phyloP scores from a whole-genome alignment of 1,284 basidiomycete species.

The Austroboletus niveus region DNA sequence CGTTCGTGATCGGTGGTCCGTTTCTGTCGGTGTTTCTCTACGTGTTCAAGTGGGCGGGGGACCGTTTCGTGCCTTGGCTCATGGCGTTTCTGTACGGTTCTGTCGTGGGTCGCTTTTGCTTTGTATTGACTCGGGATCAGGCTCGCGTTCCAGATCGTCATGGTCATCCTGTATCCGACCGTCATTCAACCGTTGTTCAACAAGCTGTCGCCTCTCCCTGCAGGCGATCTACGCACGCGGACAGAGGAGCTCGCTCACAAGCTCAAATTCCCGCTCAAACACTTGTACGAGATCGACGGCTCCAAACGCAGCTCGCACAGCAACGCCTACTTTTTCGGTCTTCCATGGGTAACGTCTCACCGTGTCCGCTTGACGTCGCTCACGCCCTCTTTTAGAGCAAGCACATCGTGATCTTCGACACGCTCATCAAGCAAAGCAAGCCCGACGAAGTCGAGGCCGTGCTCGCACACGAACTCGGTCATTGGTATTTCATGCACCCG shows the following conservation, averaged over 20 bases:
- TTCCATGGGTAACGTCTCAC: conserved; percentile 71
- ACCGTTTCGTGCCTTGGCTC: conserved; percentile 84
- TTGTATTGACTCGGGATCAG: conserved; percentile 36
- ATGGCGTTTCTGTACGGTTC: conserved; percentile 78
- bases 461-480: conserved; percentile 91
- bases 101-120: not conserved
- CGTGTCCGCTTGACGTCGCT: not conserved
- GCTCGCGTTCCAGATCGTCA: conserved; percentile 77
- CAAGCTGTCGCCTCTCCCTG: conserved; percentile 84
- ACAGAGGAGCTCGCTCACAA: conserved; percentile 75
- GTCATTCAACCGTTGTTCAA: conserved; percentile 97
- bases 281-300: conserved; percentile 96
- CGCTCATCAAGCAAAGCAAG: conserved; percentile 87
- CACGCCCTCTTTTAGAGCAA: conserved; percentile 51
- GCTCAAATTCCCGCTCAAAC: conserved; percentile 91
- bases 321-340: conserved; percentile 94
- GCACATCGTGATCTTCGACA: conserved; percentile 97
- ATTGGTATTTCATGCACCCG: conserved; percentile 91
- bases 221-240: conserved; percentile 70
- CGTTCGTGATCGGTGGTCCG: conserved; percentile 79
- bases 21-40: conserved; percentile 86
- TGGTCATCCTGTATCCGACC: conserved; percentile 85
- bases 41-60: conserved; percentile 92
- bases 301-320: conserved; percentile 93
- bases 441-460: conserved; percentile 91